phyloP scores from a whole-genome alignment of 192 early-diverging fungal genomes.

The Backusella liffmaniae region DNA sequence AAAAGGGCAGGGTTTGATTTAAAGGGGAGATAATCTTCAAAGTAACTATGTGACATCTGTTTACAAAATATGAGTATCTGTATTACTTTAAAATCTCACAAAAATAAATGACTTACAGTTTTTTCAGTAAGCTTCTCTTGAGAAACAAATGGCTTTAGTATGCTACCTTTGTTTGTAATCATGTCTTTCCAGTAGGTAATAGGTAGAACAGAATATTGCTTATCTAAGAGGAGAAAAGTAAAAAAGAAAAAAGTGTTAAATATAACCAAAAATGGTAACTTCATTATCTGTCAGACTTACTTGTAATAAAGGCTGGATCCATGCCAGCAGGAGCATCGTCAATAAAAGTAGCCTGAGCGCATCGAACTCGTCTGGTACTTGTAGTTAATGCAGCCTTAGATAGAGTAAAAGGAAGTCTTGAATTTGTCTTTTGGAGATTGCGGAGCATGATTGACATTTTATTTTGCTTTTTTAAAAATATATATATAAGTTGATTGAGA shows the following conservation, averaged over 20 bases:
- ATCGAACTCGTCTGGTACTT: not conserved
- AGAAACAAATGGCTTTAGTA: not conserved
- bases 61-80: slow-evolving; percentile 33
- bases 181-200: slow-evolving; percentile 44
- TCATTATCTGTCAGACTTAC: not conserved
- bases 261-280: not conserved
- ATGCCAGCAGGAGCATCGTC: not conserved
- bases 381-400: slow-evolving; percentile 3
- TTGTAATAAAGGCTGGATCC: not conserved
- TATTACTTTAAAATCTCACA: not conserved
- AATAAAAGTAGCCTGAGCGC: slow-evolving; percentile 2
- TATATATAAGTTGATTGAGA: not conserved
- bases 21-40: slow-evolving; percentile 78
- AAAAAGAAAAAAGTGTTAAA: not conserved
- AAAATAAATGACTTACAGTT: slow-evolving; percentile 3
- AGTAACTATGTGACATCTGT: slow-evolving; percentile 70
- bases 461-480: not conserved
- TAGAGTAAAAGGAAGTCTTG: not conserved
- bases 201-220: slow-evolving; percentile 40
- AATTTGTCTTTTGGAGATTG: not conserved
- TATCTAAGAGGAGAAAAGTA: slow-evolving; percentile 1
- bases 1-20: slow-evolving; percentile 65
- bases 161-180: slow-evolving; percentile 15
- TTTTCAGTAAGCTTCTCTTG: slow-evolving; percentile 3
- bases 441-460: not conserved